Evolutionary conservation across 192 early-diverging fungal species (phyloP).

Genomic region (Allomyces macrogynus): DNA sequence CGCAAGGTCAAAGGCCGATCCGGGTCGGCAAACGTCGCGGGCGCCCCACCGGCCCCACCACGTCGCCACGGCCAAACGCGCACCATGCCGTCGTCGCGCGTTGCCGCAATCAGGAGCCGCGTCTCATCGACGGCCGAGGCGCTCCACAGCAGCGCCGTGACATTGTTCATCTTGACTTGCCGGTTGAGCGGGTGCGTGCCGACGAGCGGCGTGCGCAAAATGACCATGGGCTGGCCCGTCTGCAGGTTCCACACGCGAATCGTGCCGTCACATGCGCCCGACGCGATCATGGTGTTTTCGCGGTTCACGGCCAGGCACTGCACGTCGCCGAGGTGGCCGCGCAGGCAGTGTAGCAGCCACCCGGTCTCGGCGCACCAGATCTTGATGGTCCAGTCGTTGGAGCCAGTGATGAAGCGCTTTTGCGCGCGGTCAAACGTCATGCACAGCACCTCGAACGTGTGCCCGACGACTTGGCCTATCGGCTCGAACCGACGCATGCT

Average conservation of each 20-base stretch:
- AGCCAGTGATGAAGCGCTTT: slow-evolving; percentile 5
- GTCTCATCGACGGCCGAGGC: slow-evolving; percentile 3
- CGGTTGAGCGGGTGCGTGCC: background rate
- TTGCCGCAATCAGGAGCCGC: slow-evolving; percentile 2
- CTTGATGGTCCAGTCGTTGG: slow-evolving; percentile 9
- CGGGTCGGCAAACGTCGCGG: slow-evolving; percentile 1
- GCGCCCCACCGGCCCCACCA: background rate
- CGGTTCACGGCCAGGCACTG: slow-evolving; percentile 4
- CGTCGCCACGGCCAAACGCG: slow-evolving; percentile 4
- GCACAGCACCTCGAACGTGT: slow-evolving; percentile 4
- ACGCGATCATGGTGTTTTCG: slow-evolving; percentile 7
- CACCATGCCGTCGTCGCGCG: slow-evolving; percentile 4
- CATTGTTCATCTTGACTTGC: background rate
- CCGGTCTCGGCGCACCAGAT: slow-evolving; percentile 7
- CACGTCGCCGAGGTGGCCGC: slow-evolving; percentile 6
- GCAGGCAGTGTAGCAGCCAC: slow-evolving; percentile 7
- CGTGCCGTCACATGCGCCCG: slow-evolving; percentile 6
- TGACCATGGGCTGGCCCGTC: slow-evolving; percentile 4
- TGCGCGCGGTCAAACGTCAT: slow-evolving; percentile 5
- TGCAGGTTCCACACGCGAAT: slow-evolving; percentile 7
- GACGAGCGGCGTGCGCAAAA: background rate
- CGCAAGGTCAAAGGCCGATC: background rate
- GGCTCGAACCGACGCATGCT: background rate
- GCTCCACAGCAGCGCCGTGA: slow-evolving; percentile 3
- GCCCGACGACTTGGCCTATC: slow-evolving; percentile 3